Evolutionary conservation across 2,329 filamentous ascomycete species (phyloP), one percentile per base, ranked within the genome.

Genomic region (Xylaria sp.): DNA sequence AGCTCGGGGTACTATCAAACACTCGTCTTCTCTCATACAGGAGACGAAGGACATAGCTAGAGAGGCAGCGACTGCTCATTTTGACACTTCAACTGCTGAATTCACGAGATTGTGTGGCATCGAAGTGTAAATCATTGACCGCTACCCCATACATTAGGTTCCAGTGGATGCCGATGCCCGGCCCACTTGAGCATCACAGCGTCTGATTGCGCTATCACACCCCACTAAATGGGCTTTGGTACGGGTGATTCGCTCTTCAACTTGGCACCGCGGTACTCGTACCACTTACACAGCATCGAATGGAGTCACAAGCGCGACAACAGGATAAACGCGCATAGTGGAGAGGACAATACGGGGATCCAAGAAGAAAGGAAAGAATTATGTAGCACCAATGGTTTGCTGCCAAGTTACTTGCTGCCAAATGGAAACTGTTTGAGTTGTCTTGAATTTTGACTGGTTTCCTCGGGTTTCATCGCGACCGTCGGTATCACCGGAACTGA

Each of bases 61-160:
- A 48, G 71, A 75, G 37, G 73, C 71, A 12, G 74, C 75, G 10
- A 48, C 34, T 8, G 25, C 39, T 37, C 69, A 72, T 10, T 54
- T 52, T 1, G 75, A 75, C 20, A 10, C 69, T 12, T 62, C 63
- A 3, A 59, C 69, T 2, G 56, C 48, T 2, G 74, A 77, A 52
- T 77, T 76, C 58, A 76, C 74, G 1, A 71, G 75, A 34, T 50
- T 77, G 2, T 76, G 74, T 55, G 75, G 73, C 8, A 76, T 77
- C 28, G 69, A 71, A 66, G 57, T 76, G 10, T 75, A 39, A 67
- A 51, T 18, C 39, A 18, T 59, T 54, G 12, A 15, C 28, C 20
- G 44, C 48, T 64, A 28, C 44, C 25, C 44, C 31, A 56, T 41
- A n/a, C 34, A 15, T 3, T n/a, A 0, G 46, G 23, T 9, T 55